Evolutionary conservation across 371 early-diverging fungal genomes (phyloP).

Genomic region (Mycotypha africana): DNA sequence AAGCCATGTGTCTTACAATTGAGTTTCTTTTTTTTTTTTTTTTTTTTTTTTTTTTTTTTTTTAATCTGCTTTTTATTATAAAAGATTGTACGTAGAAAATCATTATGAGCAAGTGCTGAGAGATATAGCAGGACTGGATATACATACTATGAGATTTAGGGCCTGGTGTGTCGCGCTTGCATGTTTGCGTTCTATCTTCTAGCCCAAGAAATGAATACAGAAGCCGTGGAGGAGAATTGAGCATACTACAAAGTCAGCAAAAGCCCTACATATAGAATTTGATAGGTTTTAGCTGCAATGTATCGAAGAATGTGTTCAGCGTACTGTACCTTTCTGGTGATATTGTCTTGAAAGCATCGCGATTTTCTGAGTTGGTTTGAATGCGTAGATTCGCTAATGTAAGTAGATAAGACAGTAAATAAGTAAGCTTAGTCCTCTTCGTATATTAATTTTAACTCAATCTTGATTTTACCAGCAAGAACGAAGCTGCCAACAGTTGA

Average conservation of each 20-base stretch:
- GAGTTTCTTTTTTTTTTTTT: too few species aligned
- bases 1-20: too few species aligned
- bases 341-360: constrained; percentile 19
- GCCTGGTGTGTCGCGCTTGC: too few species aligned
- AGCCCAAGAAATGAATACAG: constrained; percentile 58
- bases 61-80: too few species aligned
- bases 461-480: constrained; percentile 78
- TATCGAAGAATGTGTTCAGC: neutral
- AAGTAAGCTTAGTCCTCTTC: neutral
- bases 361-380: constrained; percentile 24
- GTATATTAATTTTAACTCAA: too few species aligned
- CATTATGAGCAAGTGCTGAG: too few species aligned
- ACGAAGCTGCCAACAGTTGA: constrained; percentile 91
- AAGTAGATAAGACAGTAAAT: neutral
- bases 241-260: constrained; percentile 56
- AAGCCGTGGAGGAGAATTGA: constrained; percentile 48
- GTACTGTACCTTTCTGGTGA: constrained; percentile 33
- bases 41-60: too few species aligned
- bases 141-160: too few species aligned
- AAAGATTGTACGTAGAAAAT: too few species aligned
- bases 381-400: constrained; percentile 29
- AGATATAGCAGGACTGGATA: too few species aligned
- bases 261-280: constrained; percentile 31
- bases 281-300: neutral
- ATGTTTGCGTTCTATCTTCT: too few species aligned